These are phyloP conservation scores for Trametes gibbosa DNA, from an alignment of 768 basidiomycete genomes.

Conservation along the genomic window DNA sequence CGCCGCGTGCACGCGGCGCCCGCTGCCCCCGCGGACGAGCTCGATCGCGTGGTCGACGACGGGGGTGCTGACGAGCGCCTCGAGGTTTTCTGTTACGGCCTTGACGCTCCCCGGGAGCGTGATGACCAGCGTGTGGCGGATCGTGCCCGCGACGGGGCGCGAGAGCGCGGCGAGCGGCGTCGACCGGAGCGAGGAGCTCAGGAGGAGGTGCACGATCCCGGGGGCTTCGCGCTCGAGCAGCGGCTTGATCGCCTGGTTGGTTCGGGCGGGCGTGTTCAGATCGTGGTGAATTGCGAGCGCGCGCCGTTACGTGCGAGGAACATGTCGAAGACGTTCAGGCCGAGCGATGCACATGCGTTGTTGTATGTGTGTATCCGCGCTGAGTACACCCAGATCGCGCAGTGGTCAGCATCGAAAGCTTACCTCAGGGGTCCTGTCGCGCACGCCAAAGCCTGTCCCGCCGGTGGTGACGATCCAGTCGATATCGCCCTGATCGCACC, in stretches of 20 bases:
- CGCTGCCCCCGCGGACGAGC: constrained; percentile 65
- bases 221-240: constrained; percentile 66
- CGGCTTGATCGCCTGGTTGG: constrained; percentile 54
- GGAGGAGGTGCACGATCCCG: constrained; percentile 72
- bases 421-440: constrained; percentile 86
- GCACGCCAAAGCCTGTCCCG: constrained; percentile 81
- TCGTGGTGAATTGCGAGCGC: neutral
- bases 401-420: neutral
- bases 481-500: constrained; percentile 44
- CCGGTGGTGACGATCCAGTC: constrained; percentile 84
- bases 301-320: neutral
- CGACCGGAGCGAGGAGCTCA: constrained; percentile 64
- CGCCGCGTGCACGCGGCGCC: constrained; percentile 52
- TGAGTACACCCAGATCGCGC: neutral
- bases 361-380: neutral
- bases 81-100: constrained; percentile 78
- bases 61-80: constrained; percentile 53
- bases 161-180: constrained; percentile 83
- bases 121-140: constrained; percentile 62
- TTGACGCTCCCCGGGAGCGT: constrained; percentile 86
- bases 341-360: neutral
- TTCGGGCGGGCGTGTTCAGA: neutral
- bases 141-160: constrained; percentile 77
- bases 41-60: constrained; percentile 72
- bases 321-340: neutral